Evolutionary conservation across 1,284 basidiomycete species (phyloP), one percentile per base, ranked within the genome.

Genomic region (Ganoderma multipileum): DNA sequence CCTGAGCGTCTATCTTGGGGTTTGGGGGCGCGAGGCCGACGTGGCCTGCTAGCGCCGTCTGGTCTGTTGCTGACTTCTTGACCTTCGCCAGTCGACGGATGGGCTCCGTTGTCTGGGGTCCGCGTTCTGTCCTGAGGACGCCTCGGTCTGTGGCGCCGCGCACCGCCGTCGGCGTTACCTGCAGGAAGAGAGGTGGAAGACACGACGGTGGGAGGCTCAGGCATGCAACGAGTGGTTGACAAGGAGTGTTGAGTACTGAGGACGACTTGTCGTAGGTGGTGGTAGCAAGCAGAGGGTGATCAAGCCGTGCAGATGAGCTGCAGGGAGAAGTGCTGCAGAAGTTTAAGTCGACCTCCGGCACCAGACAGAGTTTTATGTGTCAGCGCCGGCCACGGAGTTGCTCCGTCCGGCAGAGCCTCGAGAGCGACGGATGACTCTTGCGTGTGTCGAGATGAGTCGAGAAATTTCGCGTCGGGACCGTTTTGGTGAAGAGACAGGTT

Each of bases 21-120:
- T 58, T 41, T 61, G 33, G n/a, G 59, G 47, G 66, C 66, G 72
- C 72, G 72, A 71, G 72, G 72, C 70, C 50, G 71, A 28, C 64
- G 66, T 36, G 68, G 65, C 72, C 65, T 71, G 28, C 72, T 65
- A 66, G 70, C 70, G 67, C 69, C 66, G 18, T 69, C 65, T 58
- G 50, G 54, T 39, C 55, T 64, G 50, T 42, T 41, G 41, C 44
- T 54, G 12, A 33, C 9, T 5, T 66, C 62, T 9, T 57, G 20
- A 12, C 59, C 63, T 54, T 30, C 54, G n/a, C n/a, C 60, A 16
- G 42, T 8, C 5, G 63, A 12, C n/a, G 55, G 60, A 38, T 38
- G 50, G 36, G 67, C 42, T 18, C 36, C 62, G 20, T 58, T 58
- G 54, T 69, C 69, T 65, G 66, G 65, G 28, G 66, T 41, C 28